phyloP scores from a whole-genome alignment of 176 grass and related monocot genomes.

The Urochloa ruziziensis region DNA sequence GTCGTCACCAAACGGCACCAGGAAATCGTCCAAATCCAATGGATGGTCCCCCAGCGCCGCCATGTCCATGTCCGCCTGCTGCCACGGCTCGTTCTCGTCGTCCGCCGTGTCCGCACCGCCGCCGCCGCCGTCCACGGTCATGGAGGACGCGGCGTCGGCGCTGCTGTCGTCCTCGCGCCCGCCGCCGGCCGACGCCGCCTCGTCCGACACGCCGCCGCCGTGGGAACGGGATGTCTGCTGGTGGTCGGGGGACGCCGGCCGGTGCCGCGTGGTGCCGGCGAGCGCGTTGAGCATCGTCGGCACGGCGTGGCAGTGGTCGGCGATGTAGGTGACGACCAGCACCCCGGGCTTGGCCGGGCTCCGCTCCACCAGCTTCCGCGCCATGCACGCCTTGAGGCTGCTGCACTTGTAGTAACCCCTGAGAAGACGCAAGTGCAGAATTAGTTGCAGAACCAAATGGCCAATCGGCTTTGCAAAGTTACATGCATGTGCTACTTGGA shows the following conservation, averaged over 20 bases:
- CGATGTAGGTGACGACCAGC: slow-evolving; percentile 83
- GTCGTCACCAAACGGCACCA: not conserved
- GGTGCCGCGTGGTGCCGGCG: slow-evolving; percentile 58
- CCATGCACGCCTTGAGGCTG: slow-evolving; percentile 76
- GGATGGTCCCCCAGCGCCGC: not conserved
- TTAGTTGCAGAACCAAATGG: not conserved
- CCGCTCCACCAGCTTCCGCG: slow-evolving; percentile 85
- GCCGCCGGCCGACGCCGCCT: not conserved
- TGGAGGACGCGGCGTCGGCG: slow-evolving; percentile 11
- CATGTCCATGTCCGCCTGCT: slow-evolving; percentile 26
- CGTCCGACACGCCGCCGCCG: not conserved
- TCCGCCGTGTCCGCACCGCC: not conserved
- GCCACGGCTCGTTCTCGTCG: slow-evolving; percentile 31
- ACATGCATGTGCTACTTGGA: not conserved
- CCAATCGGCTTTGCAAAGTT: not conserved
- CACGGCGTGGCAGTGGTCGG: slow-evolving; percentile 83
- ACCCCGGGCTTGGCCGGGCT: slow-evolving; percentile 65
- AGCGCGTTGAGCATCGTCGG: slow-evolving; percentile 61
- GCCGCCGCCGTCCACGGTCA: not conserved
- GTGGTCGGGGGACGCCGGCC: not conserved
- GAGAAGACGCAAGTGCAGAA: not conserved
- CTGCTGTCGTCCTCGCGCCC: slow-evolving; percentile 30
- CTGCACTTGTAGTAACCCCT: slow-evolving; percentile 97
- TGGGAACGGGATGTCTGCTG: not conserved
- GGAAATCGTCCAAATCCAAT: slow-evolving; percentile 34